Conservation (phyloP, 2,329 filamentous ascomycete species). For the Colletotrichum acutatum region DNA sequence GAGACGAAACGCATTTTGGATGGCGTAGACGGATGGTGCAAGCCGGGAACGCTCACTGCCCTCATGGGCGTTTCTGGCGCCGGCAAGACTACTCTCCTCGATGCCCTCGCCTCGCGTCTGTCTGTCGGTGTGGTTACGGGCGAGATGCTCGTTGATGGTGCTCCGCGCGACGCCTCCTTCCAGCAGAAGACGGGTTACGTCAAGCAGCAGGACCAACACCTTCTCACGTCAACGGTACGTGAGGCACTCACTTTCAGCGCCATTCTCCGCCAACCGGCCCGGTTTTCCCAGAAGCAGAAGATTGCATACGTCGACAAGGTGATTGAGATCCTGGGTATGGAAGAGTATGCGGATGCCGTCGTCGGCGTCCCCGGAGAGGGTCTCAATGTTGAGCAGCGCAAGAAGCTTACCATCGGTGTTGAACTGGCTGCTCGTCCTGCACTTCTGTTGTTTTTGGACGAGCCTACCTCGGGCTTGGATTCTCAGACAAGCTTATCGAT, state of each 20-base stretch:
- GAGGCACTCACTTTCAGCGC: constrained; percentile 76
- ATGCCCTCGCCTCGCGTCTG: constrained; percentile 77
- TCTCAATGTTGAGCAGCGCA: constrained; percentile 55
- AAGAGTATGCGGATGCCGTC: constrained; percentile 76
- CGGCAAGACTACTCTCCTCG: constrained; percentile 80
- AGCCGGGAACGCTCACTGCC: constrained; percentile 78
- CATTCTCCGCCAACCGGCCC: constrained; percentile 72
- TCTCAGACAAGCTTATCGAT: constrained; percentile 82
- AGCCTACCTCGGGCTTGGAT: constrained; percentile 81
- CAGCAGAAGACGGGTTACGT: constrained; percentile 79
- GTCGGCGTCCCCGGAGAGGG: constrained; percentile 74
- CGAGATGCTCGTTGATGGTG: constrained; percentile 76
- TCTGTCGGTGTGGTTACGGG: constrained; percentile 80
- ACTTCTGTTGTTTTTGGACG: constrained; percentile 79
- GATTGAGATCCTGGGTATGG: constrained; percentile 49
- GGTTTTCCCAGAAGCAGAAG: constrained; percentile 52
- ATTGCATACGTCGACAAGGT: constrained; percentile 44
- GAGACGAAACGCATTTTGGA: constrained; percentile 74
- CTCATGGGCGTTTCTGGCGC: constrained; percentile 80
- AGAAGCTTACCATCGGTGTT: constrained; percentile 78
- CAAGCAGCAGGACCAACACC: constrained; percentile 78
- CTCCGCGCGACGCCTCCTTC: constrained; percentile 72
- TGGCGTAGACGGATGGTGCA: constrained; percentile 79
- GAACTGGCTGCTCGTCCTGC: constrained; percentile 81
- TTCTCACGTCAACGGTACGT: constrained; percentile 74